phyloP scores from a whole-genome alignment of 192 early-diverging fungal genomes.

The Podila minutissima region DNA sequence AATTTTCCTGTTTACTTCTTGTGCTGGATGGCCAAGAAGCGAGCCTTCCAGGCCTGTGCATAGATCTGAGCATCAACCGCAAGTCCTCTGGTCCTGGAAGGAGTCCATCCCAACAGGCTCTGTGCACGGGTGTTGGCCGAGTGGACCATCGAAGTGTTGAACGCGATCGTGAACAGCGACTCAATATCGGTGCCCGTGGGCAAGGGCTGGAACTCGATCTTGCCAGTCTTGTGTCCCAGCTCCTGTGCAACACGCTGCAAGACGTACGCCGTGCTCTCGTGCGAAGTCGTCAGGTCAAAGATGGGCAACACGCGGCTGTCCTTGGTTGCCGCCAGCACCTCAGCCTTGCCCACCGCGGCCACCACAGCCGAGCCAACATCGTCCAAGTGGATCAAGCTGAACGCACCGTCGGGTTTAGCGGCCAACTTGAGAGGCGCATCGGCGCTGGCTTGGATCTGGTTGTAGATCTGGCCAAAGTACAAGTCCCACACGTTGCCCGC shows the following conservation, averaged over 20 bases:
- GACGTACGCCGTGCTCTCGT: constrained; percentile 34
- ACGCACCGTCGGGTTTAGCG: constrained; percentile 13
- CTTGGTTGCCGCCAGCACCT: constrained; percentile 26
- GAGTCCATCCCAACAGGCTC: constrained; percentile 34
- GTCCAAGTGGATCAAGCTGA: constrained; percentile 40
- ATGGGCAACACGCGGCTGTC: constrained; percentile 4
- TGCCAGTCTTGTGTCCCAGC: constrained; percentile 14
- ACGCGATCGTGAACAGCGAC: constrained; percentile 13
- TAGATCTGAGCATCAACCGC: constrained; percentile 12
- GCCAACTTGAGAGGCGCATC: constrained; percentile 4
- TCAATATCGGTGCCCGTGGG: not conserved
- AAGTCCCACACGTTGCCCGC: constrained; percentile 13
- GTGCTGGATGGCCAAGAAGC: constrained; percentile 7
- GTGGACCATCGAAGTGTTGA: constrained; percentile 14
- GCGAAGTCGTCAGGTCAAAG: constrained; percentile 38
- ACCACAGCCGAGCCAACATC: constrained; percentile 48
- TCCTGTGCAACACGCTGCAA: constrained; percentile 30
- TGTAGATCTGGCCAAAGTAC: constrained; percentile 31
- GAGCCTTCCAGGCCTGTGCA: constrained; percentile 9
- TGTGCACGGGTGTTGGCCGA: constrained; percentile 13
- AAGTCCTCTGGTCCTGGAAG: constrained; percentile 18
- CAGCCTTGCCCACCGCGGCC: constrained; percentile 20
- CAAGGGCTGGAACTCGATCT: constrained; percentile 7
- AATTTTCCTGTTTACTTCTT: not conserved
- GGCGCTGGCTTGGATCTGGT: constrained; percentile 3